phyloP scores from a whole-genome alignment of 345 rosid species.

The Citrus medica region DNA sequence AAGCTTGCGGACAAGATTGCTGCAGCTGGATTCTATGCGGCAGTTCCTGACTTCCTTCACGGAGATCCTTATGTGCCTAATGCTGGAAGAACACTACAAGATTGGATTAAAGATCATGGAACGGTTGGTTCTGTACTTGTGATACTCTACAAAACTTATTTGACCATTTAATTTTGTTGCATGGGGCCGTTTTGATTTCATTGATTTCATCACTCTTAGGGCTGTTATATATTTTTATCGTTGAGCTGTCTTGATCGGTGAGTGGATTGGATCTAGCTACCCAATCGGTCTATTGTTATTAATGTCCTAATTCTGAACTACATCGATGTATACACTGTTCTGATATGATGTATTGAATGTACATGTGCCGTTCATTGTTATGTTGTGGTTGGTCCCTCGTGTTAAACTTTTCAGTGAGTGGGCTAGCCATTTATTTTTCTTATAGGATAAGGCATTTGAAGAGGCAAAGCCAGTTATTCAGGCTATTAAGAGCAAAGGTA shows the following conservation, averaged over 20 bases:
- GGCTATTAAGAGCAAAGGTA: slow-evolving; percentile 59
- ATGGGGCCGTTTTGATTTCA: background rate
- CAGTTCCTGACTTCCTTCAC: slow-evolving; percentile 63
- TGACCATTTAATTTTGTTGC: background rate
- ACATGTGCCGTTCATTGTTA: background rate
- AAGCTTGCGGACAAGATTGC: slow-evolving; percentile 82
- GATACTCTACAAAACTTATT: background rate
- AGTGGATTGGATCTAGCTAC: background rate
- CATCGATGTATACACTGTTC: background rate
- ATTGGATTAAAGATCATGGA: slow-evolving; percentile 70
- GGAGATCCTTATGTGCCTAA: slow-evolving; percentile 57
- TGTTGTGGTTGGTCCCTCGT: background rate
- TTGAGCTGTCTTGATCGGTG: background rate
- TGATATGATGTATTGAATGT: background rate
- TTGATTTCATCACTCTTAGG: background rate
- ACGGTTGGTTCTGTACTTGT: slow-evolving; percentile 40
- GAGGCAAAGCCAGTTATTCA: slow-evolving; percentile 63
- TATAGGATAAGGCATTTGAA: slow-evolving; percentile 69
- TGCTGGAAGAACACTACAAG: slow-evolving; percentile 36
- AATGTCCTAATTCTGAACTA: background rate
- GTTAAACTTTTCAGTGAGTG: background rate
- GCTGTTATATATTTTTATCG: background rate
- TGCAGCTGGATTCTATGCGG: slow-evolving; percentile 64
- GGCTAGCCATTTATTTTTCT: background rate
- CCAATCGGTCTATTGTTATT: background rate